These are phyloP conservation scores for Coniophora puteana DNA, from an alignment of 1,284 basidiomycete genomes.

Conservation along the genomic window DNA sequence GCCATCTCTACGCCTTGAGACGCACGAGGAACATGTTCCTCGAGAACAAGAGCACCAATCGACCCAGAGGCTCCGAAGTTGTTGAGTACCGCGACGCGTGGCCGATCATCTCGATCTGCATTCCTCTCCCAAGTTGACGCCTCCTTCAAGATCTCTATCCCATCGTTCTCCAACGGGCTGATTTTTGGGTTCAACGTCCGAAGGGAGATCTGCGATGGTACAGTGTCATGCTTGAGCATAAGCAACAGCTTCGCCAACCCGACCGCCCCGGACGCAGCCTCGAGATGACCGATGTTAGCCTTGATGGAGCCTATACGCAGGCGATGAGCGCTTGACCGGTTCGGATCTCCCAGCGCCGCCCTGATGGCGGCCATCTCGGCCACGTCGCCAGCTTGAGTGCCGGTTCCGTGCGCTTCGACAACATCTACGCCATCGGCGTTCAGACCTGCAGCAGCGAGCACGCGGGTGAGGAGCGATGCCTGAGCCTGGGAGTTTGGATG, in stretches of 20 bases:
- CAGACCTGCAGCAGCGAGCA: constrained; percentile 46
- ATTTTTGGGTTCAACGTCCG: constrained; percentile 55
- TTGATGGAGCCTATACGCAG: constrained; percentile 68
- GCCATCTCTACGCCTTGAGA: neutral
- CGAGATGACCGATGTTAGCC: constrained; percentile 69
- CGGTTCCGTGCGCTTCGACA: constrained; percentile 72
- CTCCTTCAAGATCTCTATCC: constrained; percentile 44
- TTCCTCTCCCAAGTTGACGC: constrained; percentile 37
- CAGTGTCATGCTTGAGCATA: constrained; percentile 54
- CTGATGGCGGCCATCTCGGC: constrained; percentile 62
- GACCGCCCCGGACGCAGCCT: constrained; percentile 70
- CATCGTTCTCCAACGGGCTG: constrained; percentile 41
- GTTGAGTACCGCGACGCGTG: constrained; percentile 57
- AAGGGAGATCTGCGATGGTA: constrained; percentile 61
- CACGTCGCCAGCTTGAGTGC: constrained; percentile 66
- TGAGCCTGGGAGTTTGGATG: constrained; percentile 66
- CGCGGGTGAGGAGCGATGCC: constrained; percentile 42
- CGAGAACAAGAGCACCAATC: constrained; percentile 58
- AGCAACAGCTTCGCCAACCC: constrained; percentile 67
- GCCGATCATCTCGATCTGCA: too few species aligned
- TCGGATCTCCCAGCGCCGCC: constrained; percentile 39
- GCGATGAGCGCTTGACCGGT: constrained; percentile 40
- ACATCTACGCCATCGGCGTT: constrained; percentile 48
- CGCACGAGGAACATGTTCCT: constrained; percentile 40
- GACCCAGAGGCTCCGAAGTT: constrained; percentile 76